Evolutionary conservation across 306 rosid species (phyloP).

Genomic region (Ormosia emarginata): DNA sequence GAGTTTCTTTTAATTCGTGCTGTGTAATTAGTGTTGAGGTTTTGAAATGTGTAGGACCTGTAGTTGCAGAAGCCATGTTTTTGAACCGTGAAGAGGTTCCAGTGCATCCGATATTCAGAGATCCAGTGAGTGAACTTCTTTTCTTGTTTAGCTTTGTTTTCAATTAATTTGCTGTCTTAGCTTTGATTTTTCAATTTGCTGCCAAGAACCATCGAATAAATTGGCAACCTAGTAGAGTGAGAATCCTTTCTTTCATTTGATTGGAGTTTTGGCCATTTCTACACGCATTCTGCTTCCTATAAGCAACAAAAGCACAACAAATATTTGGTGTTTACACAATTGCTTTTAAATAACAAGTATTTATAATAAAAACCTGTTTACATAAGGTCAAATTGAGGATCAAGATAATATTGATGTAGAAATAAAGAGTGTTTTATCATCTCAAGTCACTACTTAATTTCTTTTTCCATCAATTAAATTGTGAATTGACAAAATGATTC

Average conservation of each 20-base stretch:
- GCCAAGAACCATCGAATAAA: neutral
- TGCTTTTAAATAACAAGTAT: neutral
- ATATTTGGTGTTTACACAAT: neutral
- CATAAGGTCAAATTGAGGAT: neutral
- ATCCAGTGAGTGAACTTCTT: slow-evolving; percentile 62
- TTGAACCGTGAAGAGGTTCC: slow-evolving; percentile 95
- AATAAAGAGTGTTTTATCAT: neutral
- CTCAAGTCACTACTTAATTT: neutral
- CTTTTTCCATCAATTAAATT: neutral
- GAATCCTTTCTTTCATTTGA: neutral
- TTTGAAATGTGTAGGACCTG: slow-evolving; percentile 76
- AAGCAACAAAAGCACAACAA: neutral
- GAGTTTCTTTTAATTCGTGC: neutral
- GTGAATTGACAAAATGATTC: neutral
- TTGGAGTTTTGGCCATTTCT: neutral
- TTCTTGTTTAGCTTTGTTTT: neutral
- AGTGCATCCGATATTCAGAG: slow-evolving; percentile 85
- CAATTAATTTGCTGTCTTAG: neutral
- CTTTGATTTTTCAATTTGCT: neutral
- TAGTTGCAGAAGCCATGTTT: slow-evolving; percentile 93
- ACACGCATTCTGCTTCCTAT: neutral
- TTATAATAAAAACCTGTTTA: neutral
- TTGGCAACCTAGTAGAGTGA: neutral
- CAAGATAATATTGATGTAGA: neutral
- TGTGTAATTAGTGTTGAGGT: neutral